phyloP scores from a whole-genome alignment of 2,329 filamentous ascomycete genomes.

The Diaporthe sp. region DNA sequence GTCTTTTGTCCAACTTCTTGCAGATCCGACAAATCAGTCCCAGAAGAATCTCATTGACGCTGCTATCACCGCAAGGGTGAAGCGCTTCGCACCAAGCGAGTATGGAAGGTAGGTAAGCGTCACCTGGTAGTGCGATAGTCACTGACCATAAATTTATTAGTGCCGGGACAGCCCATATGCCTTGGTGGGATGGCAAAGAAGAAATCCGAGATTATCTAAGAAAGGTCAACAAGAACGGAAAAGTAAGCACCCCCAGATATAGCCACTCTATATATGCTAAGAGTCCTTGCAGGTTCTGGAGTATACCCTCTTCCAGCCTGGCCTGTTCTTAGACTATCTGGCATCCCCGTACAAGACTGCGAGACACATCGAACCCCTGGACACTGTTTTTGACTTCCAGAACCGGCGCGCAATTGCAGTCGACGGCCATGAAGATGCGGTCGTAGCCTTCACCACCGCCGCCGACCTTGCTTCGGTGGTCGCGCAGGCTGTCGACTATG shows the following conservation, averaged over 20 bases:
- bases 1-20: slow-evolving; percentile 61
- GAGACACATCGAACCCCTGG: slow-evolving; percentile 57
- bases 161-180: slow-evolving; percentile 53
- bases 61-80: slow-evolving; percentile 63
- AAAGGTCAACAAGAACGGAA: slow-evolving; percentile 62
- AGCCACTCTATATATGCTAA: not conserved
- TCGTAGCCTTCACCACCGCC: slow-evolving; percentile 60
- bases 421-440: slow-evolving; percentile 57
- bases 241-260: slow-evolving; percentile 47
- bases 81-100: slow-evolving; percentile 74
- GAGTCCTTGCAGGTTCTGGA: slow-evolving; percentile 60
- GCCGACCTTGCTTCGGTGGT: slow-evolving; percentile 58
- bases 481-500: slow-evolving; percentile 58
- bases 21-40: slow-evolving; percentile 52
- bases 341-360: slow-evolving; percentile 63
- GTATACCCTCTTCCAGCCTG: slow-evolving; percentile 69
- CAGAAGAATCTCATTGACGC: slow-evolving; percentile 73
- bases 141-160: slow-evolving; percentile 43
- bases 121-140: too few relatives aligned
- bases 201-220: slow-evolving; percentile 63
- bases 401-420: slow-evolving; percentile 58
- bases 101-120: slow-evolving; percentile 57
- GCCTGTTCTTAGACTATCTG: slow-evolving; percentile 68
- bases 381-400: slow-evolving; percentile 57
- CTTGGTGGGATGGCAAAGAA: slow-evolving; percentile 67